Evolutionary conservation across 768 basidiomycete genomes (phyloP).

Genomic region (Plicaturopsis crispa): DNA sequence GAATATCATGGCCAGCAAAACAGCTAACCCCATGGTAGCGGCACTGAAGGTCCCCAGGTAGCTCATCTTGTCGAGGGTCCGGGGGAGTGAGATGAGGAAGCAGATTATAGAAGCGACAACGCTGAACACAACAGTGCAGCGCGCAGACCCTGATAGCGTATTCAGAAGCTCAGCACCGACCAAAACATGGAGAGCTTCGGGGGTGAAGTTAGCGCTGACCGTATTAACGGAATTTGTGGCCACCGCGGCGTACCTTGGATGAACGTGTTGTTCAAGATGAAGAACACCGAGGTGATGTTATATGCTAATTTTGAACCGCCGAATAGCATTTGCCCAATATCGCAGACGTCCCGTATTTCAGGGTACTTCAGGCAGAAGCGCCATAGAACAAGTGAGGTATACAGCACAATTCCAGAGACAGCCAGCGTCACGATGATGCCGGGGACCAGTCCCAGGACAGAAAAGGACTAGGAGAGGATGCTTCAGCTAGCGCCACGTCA

Average conservation of each 20-base stretch:
- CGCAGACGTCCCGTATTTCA: constrained; percentile 41
- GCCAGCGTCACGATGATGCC: constrained; percentile 32
- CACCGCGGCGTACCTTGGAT: constrained; percentile 39
- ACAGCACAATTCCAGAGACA: constrained; percentile 29
- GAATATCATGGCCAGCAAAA: constrained; percentile 34
- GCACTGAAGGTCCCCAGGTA: constrained; percentile 31
- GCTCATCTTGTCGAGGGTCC: constrained; percentile 34
- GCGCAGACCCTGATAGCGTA: constrained; percentile 32
- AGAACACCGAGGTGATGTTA: constrained; percentile 42
- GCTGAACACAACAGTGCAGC: constrained; percentile 32
- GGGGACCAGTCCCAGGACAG: constrained; percentile 36
- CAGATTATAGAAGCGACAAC: constrained; percentile 28
- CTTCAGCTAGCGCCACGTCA: not conserved
- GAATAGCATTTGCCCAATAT: constrained; percentile 40
- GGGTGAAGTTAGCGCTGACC: not conserved
- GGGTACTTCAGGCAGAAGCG: constrained; percentile 41
- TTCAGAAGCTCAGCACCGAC: constrained; percentile 40
- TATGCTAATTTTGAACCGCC: constrained; percentile 39
- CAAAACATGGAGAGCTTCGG: constrained; percentile 32
- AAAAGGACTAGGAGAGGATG: constrained; percentile 29
- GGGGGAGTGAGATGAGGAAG: constrained; percentile 34
- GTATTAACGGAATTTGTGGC: not conserved
- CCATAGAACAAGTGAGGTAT: constrained; percentile 43
- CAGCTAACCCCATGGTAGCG: constrained; percentile 38
- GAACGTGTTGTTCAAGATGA: constrained; percentile 49